Evolutionary conservation across 2,329 filamentous ascomycete genomes (phyloP).

Genomic region (Arthrobotrys entomopaga): DNA sequence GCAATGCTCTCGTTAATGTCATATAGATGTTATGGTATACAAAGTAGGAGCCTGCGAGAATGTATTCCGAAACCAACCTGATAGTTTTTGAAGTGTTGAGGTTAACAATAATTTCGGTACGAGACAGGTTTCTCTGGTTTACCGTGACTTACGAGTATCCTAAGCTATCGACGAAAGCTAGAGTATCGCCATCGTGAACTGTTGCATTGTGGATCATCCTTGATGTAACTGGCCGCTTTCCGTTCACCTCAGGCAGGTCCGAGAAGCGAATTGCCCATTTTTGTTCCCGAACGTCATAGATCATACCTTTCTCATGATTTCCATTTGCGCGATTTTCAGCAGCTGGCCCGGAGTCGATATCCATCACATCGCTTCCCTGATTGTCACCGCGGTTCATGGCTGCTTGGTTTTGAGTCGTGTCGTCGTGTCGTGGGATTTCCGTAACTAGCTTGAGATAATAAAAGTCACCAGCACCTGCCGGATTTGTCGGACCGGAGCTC

Average conservation of each 20-base stretch:
- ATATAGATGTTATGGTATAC: conserved; percentile 41
- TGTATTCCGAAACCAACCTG: conserved; percentile 53
- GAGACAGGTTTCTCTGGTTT: conserved; percentile 41
- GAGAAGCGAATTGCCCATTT: conserved; percentile 58
- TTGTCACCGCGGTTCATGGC: neutral
- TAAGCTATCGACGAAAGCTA: conserved; percentile 57
- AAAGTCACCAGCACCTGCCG: conserved; percentile 52
- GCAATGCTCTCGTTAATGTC: conserved; percentile 25
- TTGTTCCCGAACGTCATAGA: conserved; percentile 56
- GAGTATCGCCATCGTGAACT: conserved; percentile 55
- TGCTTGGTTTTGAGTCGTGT: neutral
- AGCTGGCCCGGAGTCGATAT: conserved; percentile 29
- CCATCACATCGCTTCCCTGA: conserved; percentile 29
- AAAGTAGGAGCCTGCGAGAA: conserved; percentile 39
- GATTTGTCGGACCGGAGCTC: conserved; percentile 23
- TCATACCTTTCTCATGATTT: neutral
- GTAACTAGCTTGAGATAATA: conserved; percentile 58
- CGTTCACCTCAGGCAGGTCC: conserved; percentile 58
- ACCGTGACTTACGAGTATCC: conserved; percentile 56
- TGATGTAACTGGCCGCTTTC: conserved; percentile 55
- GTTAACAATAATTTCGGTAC: conserved; percentile 28
- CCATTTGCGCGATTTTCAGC: neutral
- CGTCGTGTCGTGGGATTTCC: conserved; percentile 38
- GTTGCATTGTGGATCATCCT: conserved; percentile 49
- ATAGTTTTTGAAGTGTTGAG: conserved; percentile 34